Evolutionary conservation across 2,329 filamentous ascomycete genomes (phyloP).

Genomic region (Orbilia ellipsospora): DNA sequence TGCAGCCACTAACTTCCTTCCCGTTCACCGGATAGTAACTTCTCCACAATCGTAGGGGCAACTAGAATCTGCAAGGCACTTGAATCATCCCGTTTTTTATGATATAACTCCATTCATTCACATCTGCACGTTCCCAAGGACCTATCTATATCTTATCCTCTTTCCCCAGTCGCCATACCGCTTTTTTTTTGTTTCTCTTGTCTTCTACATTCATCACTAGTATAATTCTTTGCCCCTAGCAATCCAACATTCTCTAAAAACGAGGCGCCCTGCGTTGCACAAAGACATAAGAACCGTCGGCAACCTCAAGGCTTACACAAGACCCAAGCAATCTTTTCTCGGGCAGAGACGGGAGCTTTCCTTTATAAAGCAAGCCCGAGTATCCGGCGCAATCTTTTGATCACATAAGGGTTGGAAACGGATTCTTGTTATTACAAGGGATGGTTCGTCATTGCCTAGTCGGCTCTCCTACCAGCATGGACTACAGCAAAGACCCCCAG

Average conservation of each 20-base stretch:
- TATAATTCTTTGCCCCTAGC: conserved; percentile 9
- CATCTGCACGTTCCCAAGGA: conserved; percentile 12
- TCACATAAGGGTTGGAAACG: conserved; percentile 13
- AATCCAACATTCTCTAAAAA: conserved; percentile 20
- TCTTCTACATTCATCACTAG: neutral
- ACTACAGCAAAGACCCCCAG: conserved; percentile 29
- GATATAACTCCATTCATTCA: conserved; percentile 23
- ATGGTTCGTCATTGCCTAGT: conserved; percentile 18
- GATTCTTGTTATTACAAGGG: conserved; percentile 1
- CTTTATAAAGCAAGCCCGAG: conserved; percentile 37
- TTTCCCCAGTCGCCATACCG: neutral
- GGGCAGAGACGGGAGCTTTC: conserved; percentile 35
- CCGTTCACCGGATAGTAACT: conserved; percentile 22
- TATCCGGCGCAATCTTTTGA: conserved; percentile 3
- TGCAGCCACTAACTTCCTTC: conserved; percentile 32
- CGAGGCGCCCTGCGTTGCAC: conserved; percentile 35
- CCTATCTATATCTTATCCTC: conserved; percentile 31
- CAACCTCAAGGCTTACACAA: conserved; percentile 29
- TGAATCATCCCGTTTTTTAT: conserved; percentile 20
- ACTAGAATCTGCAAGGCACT: conserved; percentile 46
- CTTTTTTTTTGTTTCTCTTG: conserved; percentile 4
- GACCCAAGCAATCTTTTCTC: conserved; percentile 13
- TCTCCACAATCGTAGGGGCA: conserved; percentile 41
- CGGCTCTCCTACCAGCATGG: conserved; percentile 20
- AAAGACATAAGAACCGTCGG: conserved; percentile 26